Evolutionary conservation across 2,329 filamentous ascomycete genomes (phyloP).

Genomic region (Penicillium sp.): DNA sequence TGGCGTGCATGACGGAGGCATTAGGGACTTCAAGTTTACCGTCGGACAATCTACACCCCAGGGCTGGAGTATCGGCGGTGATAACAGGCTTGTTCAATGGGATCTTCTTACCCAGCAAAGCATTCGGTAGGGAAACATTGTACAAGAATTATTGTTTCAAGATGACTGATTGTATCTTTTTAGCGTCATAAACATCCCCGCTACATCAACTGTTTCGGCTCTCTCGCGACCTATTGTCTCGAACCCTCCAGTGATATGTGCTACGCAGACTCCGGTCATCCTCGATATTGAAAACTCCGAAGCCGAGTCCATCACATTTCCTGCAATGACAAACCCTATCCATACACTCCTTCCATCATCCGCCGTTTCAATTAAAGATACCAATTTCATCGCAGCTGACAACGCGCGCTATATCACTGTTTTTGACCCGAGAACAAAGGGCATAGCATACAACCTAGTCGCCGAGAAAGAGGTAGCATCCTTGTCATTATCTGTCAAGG

Average conservation of each 20-base stretch:
- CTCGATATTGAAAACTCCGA: constrained; percentile 40
- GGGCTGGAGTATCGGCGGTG: constrained; percentile 53
- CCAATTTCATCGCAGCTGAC: constrained; percentile 47
- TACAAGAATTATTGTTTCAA: not conserved
- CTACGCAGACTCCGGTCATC: constrained; percentile 47
- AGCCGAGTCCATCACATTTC: constrained; percentile 39
- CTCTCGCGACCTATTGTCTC: constrained; percentile 40
- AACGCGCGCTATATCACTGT: constrained; percentile 50
- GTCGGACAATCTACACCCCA: constrained; percentile 34
- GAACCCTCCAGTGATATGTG: constrained; percentile 45
- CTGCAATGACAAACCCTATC: constrained; percentile 48
- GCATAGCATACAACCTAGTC: constrained; percentile 46
- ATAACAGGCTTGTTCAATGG: constrained; percentile 52
- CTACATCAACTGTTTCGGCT: constrained; percentile 34
- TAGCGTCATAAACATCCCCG: constrained; percentile 43
- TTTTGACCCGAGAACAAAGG: constrained; percentile 41
- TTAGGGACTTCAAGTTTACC: constrained; percentile 51
- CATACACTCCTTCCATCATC: constrained; percentile 45
- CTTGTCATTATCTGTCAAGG: constrained; percentile 29
- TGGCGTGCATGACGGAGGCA: constrained; percentile 45
- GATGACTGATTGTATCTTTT: constrained; percentile 8
- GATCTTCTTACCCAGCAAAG: constrained; percentile 43
- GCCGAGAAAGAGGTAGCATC: constrained; percentile 44
- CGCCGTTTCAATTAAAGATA: constrained; percentile 28
- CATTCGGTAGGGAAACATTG: constrained; percentile 35